Conservation (phyloP, 2,329 filamentous ascomycete species). For the Fusarium floridanum region DNA sequence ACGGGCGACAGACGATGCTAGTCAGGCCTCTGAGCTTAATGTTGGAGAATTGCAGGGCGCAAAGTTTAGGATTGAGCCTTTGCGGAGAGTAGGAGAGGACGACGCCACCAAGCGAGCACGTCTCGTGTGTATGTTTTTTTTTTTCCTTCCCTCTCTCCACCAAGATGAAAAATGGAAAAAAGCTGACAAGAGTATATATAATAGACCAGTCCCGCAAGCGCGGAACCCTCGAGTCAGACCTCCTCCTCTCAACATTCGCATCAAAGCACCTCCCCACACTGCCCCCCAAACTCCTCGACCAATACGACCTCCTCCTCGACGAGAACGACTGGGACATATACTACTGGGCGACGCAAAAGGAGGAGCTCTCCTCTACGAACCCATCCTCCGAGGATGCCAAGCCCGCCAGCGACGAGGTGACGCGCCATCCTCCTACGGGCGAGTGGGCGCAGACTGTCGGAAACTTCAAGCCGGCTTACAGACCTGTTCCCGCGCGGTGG, state of each 20-base stretch:
- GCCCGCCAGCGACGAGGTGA: constrained; percentile 49
- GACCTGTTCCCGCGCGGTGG: constrained; percentile 90
- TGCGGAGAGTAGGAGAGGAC: constrained; percentile 87
- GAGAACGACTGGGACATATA: constrained; percentile 99
- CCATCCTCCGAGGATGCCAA: constrained; percentile 43
- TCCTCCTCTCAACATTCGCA: constrained; percentile 96
- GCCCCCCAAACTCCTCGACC: constrained; percentile 77
- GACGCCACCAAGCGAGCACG: constrained; percentile 87
- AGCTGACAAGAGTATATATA: neutral
- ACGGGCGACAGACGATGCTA: constrained; percentile 28
- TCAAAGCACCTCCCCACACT: constrained; percentile 81
- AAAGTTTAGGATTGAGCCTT: constrained; percentile 89
- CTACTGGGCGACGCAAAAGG: constrained; percentile 96
- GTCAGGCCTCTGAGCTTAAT: constrained; percentile 68
- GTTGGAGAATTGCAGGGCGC: constrained; percentile 91
- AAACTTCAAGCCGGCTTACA: constrained; percentile 92
- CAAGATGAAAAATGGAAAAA: neutral
- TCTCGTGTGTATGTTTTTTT: constrained; percentile 70
- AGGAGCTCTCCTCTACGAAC: constrained; percentile 60
- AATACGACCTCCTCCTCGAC: constrained; percentile 94
- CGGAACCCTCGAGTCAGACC: constrained; percentile 94
- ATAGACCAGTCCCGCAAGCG: constrained; percentile 96
- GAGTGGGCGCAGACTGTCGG: constrained; percentile 98
- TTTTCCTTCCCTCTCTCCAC: constrained; percentile 1
- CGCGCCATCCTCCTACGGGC: constrained; percentile 62